These are phyloP conservation scores for Fusarium duplospermum DNA, from an alignment of 2,329 filamentous ascomycete species.

Conservation along the genomic window DNA sequence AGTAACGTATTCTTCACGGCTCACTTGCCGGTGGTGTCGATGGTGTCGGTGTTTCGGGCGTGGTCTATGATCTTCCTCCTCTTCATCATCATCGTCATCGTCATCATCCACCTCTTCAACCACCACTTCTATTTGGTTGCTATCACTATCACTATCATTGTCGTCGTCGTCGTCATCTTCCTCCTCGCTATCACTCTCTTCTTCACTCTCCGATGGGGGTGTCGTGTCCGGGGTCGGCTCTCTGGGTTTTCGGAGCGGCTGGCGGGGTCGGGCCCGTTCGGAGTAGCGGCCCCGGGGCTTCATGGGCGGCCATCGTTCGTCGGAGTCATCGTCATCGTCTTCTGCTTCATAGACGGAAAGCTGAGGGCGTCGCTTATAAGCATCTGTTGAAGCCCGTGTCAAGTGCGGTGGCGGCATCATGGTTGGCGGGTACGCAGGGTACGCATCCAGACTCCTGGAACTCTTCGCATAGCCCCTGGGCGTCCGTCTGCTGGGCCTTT, in stretches of 20 bases:
- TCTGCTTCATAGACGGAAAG: conserved; percentile 43
- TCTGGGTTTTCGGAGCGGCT: conserved; percentile 26
- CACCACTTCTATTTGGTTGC: conserved; percentile 40
- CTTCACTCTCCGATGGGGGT: conserved; percentile 27
- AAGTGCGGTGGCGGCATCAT: conserved; percentile 47
- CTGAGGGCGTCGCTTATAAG: conserved; percentile 45
- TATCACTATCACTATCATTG: conserved; percentile 23
- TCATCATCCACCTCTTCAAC: conserved; percentile 47
- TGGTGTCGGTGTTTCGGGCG: conserved; percentile 11
- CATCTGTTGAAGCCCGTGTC: conserved; percentile 45
- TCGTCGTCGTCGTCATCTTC: not conserved
- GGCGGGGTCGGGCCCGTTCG: conserved; percentile 31
- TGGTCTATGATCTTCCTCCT: conserved; percentile 14
- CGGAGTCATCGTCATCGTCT: conserved; percentile 39
- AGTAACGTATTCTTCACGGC: conserved; percentile 43
- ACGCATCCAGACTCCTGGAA: conserved; percentile 45
- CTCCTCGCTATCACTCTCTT: conserved; percentile 31
- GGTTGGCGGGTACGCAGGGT: conserved; percentile 42
- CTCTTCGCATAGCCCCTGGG: conserved; percentile 39
- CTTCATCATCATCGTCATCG: conserved; percentile 9
- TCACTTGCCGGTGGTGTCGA: conserved; percentile 32
- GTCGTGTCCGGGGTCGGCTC: conserved; percentile 36
- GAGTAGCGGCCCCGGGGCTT: conserved; percentile 37
- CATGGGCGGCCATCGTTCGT: conserved; percentile 27
- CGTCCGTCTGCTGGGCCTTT: conserved; percentile 48